Evolutionary conservation across 306 rosid genomes (phyloP).

Genomic region (Medicago ruthenica): DNA sequence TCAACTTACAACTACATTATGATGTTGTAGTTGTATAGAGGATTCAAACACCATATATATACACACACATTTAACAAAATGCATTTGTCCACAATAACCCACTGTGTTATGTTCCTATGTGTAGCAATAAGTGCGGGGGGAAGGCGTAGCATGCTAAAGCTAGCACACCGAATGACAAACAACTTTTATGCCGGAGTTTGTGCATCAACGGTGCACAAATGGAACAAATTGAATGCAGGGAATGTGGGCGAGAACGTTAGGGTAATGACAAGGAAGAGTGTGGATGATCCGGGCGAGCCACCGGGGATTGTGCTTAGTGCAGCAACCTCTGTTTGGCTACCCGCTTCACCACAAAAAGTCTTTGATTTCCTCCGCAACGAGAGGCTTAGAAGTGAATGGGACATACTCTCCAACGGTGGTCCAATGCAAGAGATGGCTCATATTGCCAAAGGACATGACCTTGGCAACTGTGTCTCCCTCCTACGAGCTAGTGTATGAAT

Average conservation of each 20-base stretch:
- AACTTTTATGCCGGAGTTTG: conserved; percentile 92
- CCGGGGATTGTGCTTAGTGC: conserved; percentile 92
- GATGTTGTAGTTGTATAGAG: not conserved
- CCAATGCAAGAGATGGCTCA: conserved; percentile 99
- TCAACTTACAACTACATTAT: not conserved
- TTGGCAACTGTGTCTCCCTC: conserved; percentile 87
- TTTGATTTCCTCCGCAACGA: conserved; percentile 89
- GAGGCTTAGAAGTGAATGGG: conserved; percentile 89
- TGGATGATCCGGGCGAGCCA: conserved; percentile 91
- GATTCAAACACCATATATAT: not conserved
- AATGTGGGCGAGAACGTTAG: conserved; percentile 81
- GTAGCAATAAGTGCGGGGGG: conserved; percentile 64
- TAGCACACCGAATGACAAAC: conserved; percentile 87
- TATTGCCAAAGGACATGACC: conserved; percentile 91
- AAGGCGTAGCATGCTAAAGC: conserved; percentile 86
- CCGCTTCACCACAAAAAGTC: conserved; percentile 57
- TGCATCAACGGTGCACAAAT: conserved; percentile 80
- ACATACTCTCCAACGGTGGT: conserved; percentile 92
- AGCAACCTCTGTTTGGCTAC: conserved; percentile 88
- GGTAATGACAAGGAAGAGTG: conserved; percentile 89
- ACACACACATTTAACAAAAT: not conserved
- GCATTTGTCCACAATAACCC: not conserved
- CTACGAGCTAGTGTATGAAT: conserved; percentile 75
- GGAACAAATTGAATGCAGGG: conserved; percentile 78
- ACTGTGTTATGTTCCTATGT: not conserved